Evolutionary conservation across 306 rosid genomes (phyloP).

Genomic region (Prunus campanulata): DNA sequence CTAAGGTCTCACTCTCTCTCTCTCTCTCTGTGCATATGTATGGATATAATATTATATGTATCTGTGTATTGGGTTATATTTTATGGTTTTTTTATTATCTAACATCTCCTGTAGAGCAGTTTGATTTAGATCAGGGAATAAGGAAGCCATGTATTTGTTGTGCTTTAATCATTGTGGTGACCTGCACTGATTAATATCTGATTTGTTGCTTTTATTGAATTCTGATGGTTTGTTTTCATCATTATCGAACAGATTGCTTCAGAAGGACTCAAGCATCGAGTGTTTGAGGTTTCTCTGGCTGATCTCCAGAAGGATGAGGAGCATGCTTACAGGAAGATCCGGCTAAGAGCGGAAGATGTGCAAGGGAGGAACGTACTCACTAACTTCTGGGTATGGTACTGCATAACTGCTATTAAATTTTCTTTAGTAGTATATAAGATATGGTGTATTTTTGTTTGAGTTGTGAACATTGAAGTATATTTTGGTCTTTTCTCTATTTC

Average conservation of each 20-base stretch:
- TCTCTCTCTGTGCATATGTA: too few relatives aligned
- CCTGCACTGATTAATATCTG: background rate
- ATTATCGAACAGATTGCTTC: slow-evolving; percentile 33
- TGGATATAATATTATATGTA: background rate
- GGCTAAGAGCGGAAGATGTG: slow-evolving; percentile 44
- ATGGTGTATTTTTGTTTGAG: background rate
- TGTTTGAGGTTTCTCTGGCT: slow-evolving; percentile 43
- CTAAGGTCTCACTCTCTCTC: slow-evolving; percentile 19
- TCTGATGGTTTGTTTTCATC: background rate
- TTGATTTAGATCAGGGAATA: background rate
- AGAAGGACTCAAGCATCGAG: slow-evolving; percentile 44
- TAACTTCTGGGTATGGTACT: slow-evolving; percentile 36
- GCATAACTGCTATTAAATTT: background rate
- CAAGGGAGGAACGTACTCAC: slow-evolving; percentile 43
- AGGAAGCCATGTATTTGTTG: background rate
- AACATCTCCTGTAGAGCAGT: background rate
- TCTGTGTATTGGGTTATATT: background rate
- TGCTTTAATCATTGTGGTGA: background rate
- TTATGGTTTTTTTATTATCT: too few relatives aligned
- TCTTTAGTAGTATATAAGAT: background rate
- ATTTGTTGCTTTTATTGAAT: background rate
- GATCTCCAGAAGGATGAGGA: slow-evolving; percentile 46
- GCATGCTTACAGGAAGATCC: slow-evolving; percentile 42
- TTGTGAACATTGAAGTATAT: background rate
- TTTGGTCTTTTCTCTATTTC: background rate